These are phyloP conservation scores for Tricholoma matsutake DNA, from an alignment of 768 basidiomycete species.

Conservation along the genomic window DNA sequence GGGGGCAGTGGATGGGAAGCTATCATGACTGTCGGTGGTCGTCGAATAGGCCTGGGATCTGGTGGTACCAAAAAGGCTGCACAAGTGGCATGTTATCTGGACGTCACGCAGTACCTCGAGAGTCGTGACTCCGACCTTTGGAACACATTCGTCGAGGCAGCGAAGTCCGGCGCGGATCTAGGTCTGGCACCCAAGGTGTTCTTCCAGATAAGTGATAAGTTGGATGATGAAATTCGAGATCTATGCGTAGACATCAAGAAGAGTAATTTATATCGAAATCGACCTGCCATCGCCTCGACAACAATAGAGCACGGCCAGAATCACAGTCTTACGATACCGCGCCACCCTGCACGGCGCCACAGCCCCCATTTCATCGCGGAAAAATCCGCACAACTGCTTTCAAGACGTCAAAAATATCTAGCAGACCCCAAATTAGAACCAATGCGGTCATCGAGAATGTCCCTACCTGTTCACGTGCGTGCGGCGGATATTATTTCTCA, in stretches of 20 bases:
- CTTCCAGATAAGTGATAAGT: constrained; percentile 57
- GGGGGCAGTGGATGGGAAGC: constrained; percentile 59
- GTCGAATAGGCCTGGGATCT: constrained; percentile 79
- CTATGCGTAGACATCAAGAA: constrained; percentile 64
- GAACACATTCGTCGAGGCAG: constrained; percentile 61
- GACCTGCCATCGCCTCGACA: constrained; percentile 37
- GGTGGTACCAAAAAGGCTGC: constrained; percentile 71
- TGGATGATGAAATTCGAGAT: constrained; percentile 71
- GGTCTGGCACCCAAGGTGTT: constrained; percentile 68
- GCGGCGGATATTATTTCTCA: constrained; percentile 64
- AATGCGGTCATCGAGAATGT: constrained; percentile 64
- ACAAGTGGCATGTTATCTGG: constrained; percentile 72
- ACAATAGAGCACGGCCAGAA: not conserved
- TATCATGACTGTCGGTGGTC: constrained; percentile 69
- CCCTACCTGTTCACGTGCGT: constrained; percentile 74
- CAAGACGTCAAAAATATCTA: constrained; percentile 57
- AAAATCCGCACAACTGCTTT: constrained; percentile 59
- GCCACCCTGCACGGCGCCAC: constrained; percentile 18
- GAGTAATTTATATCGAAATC: constrained; percentile 63
- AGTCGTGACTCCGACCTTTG: constrained; percentile 80
- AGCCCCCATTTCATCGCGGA: constrained; percentile 29
- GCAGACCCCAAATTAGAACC: constrained; percentile 53
- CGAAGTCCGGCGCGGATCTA: constrained; percentile 63
- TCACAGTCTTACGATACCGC: not conserved
- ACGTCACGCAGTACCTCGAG: constrained; percentile 85